These are phyloP conservation scores for Psidium guajava DNA, from an alignment of 345 rosid genomes.

Conservation along the genomic window DNA sequence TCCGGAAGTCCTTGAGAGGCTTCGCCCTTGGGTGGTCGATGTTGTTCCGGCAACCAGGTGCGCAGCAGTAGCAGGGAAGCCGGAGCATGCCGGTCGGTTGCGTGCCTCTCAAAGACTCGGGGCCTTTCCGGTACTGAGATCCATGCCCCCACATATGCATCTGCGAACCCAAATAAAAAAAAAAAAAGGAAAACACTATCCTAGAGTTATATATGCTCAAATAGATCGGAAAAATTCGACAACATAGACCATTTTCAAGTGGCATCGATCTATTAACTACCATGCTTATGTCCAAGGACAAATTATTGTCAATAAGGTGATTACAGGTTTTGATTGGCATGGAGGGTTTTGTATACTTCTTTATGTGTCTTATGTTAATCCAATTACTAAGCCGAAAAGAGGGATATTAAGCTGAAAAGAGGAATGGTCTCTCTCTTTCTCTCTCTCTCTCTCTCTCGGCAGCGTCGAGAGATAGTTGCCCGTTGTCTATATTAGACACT, in stretches of 20 bases:
- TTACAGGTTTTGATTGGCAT: not conserved
- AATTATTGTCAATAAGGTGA: not conserved
- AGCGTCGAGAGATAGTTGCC: not conserved
- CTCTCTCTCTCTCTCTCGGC: not conserved
- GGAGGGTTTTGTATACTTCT: not conserved
- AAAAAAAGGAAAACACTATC: not conserved
- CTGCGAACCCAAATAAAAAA: constrained; percentile 4
- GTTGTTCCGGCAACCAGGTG: constrained; percentile 58
- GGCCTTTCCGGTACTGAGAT: constrained; percentile 50
- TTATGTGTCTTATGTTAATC: not conserved
- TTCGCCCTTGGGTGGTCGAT: constrained; percentile 62
- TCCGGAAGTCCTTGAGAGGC: constrained; percentile 62
- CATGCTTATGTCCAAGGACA: not conserved
- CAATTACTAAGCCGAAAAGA: not conserved
- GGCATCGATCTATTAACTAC: not conserved
- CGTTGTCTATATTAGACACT: not conserved
- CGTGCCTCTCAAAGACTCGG: constrained; percentile 57
- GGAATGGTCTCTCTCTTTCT: not conserved
- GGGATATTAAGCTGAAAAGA: not conserved
- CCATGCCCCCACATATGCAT: constrained; percentile 72
- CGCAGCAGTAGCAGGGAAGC: constrained; percentile 66
- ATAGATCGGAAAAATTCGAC: not conserved
- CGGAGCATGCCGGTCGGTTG: constrained; percentile 64
- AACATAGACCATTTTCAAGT: not conserved
- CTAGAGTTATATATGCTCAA: not conserved